A percentile compares a stretch with the other conserved stretches of the same genome.
These are phyloP conservation scores for Lactarius sanguifluus DNA, from an alignment of 768 basidiomycete genomes.

Conservation along the genomic window DNA sequence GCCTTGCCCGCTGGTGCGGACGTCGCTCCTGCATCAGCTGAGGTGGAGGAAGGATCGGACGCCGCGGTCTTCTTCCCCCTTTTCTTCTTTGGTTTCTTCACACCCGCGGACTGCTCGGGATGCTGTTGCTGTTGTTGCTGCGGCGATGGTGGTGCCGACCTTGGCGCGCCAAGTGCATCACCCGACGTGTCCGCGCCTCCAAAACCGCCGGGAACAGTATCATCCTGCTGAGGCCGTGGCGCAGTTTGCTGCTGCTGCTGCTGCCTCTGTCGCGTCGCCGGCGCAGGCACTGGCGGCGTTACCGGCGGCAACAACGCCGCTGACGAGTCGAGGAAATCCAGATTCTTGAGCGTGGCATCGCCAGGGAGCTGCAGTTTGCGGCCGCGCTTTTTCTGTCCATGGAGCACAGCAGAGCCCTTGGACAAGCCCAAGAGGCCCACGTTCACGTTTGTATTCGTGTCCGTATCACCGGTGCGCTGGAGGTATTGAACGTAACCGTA, in stretches of 20 bases:
- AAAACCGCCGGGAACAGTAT: slow-evolving; percentile 49
- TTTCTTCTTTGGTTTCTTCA: slow-evolving; percentile 51
- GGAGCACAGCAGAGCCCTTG: slow-evolving; percentile 16
- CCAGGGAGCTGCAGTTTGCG: slow-evolving; percentile 29
- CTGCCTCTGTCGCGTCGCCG: slow-evolving; percentile 27
- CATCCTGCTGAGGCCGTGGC: slow-evolving; percentile 37
- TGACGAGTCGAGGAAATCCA: slow-evolving; percentile 14
- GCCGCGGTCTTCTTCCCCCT: slow-evolving; percentile 33
- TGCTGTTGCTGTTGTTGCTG: background rate
- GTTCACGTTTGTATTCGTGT: background rate
- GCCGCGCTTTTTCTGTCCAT: slow-evolving; percentile 37
- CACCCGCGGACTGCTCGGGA: slow-evolving; percentile 30
- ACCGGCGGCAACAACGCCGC: slow-evolving; percentile 22
- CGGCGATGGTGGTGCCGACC: background rate
- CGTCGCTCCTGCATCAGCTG: slow-evolving; percentile 1
- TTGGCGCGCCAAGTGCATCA: background rate
- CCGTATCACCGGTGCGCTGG: background rate
- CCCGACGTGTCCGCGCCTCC: slow-evolving; percentile 32
- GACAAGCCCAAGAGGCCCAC: background rate
- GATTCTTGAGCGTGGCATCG: slow-evolving; percentile 23
- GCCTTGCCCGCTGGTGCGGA: slow-evolving; percentile 23
- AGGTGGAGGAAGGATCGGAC: slow-evolving; percentile 35
- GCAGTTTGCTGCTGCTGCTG: background rate
- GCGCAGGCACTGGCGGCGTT: slow-evolving; percentile 34
- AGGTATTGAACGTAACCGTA: slow-evolving; percentile 39